These are phyloP conservation scores for Malus hybrid DNA, from an alignment of 331 rosid species.

Conservation along the genomic window DNA sequence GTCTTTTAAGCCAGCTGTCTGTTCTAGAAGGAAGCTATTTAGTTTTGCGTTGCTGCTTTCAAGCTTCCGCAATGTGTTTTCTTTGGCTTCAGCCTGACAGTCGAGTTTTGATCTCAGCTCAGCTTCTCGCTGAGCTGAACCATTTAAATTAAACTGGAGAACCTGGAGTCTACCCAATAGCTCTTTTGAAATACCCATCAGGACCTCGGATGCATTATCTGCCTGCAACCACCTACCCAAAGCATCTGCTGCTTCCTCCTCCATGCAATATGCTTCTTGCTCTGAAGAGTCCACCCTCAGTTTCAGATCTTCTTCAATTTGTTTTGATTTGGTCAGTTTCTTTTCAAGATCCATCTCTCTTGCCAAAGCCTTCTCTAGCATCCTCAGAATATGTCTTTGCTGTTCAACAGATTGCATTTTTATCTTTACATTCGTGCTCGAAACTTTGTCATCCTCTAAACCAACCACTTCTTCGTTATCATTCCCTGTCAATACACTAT, in stretches of 20 bases:
- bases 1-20: constrained; percentile 18
- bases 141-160: constrained; percentile 59
- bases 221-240: constrained; percentile 69
- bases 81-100: constrained; percentile 36
- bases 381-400: constrained; percentile 65
- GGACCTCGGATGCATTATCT: constrained; percentile 50
- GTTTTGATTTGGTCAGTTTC: constrained; percentile 45
- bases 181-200: constrained; percentile 62
- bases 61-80: constrained; percentile 18
- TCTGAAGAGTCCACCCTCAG: constrained; percentile 44
- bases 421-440: constrained; percentile 24
- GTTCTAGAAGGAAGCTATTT: constrained; percentile 18
- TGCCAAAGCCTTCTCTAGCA: constrained; percentile 85
- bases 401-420: constrained; percentile 71
- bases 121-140: constrained; percentile 47
- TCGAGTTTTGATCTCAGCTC: constrained; percentile 54
- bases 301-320: constrained; percentile 49
- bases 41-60: constrained; percentile 21
- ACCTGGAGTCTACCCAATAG: constrained; percentile 52
- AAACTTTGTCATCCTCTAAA: constrained; percentile 35
- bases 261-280: constrained; percentile 42
- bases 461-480: constrained; percentile 20
- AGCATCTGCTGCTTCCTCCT: constrained; percentile 55
- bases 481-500: constrained; percentile 37
- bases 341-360: constrained; percentile 86